Conservation (phyloP, 2,329 filamentous ascomycete species). For the Colletotrichum acutatum region DNA sequence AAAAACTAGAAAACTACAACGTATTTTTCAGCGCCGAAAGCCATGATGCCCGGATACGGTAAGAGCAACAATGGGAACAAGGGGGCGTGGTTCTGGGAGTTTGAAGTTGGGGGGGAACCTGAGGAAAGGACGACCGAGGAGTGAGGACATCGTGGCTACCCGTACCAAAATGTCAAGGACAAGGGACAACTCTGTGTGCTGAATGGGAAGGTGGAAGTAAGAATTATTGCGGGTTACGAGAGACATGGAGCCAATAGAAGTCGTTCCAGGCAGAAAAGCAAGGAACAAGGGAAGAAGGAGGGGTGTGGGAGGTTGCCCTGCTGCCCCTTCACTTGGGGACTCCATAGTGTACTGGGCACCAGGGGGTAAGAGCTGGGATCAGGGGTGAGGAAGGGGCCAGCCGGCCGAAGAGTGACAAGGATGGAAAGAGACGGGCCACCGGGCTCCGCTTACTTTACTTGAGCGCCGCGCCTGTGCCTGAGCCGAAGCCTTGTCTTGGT, state of each 20-base stretch:
- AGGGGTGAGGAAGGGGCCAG: neutral
- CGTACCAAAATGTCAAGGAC: constrained; percentile 11
- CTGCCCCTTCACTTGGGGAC: too few relatives aligned
- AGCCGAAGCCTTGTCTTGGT: neutral
- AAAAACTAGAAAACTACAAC: neutral
- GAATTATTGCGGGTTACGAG: constrained; percentile 3
- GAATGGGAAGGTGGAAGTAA: constrained; percentile 27
- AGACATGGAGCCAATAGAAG: neutral
- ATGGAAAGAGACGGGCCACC: neutral
- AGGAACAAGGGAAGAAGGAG: constrained; percentile 2
- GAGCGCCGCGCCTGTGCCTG: constrained; percentile 25
- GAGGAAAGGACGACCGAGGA: neutral
- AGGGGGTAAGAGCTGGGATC: neutral
- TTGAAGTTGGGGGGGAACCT: neutral
- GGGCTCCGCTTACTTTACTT: constrained; percentile 17
- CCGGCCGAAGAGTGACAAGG: neutral
- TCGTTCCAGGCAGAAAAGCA: neutral
- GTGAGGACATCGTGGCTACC: constrained; percentile 20
- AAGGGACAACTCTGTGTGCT: constrained; percentile 10
- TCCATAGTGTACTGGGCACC: too few relatives aligned
- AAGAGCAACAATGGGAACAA: constrained; percentile 1
- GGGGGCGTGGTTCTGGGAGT: neutral
- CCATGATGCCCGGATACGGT: constrained; percentile 29
- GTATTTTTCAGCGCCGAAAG: constrained; percentile 11
- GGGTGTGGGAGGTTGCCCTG: neutral